These are phyloP conservation scores for Yarrowia bubula DNA, from an alignment of 805 yeast genomes.

Conservation along the genomic window DNA sequence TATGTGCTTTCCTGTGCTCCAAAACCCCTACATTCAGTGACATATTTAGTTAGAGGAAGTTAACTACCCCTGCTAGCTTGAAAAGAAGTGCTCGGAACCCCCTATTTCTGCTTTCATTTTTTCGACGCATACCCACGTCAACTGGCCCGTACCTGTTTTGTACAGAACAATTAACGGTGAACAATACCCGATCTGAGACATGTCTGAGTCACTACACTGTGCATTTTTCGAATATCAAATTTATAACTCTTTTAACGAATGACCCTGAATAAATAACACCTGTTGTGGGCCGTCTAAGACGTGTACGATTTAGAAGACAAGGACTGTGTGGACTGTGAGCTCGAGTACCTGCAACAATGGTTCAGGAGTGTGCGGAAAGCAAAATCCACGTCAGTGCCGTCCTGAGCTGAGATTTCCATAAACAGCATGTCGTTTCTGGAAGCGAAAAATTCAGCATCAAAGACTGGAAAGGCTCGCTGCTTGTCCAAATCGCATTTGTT, in stretches of 20 bases:
- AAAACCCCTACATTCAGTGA: too few species aligned
- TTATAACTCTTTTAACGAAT: not conserved
- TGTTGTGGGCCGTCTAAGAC: not conserved
- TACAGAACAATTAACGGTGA: not conserved
- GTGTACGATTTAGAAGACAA: not conserved
- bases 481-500: slow-evolving; percentile 88
- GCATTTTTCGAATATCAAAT: too few species aligned
- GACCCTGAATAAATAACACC: not conserved
- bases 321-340: slow-evolving; percentile 2
- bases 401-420: slow-evolving; percentile 93
- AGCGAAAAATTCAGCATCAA: slow-evolving; percentile 93
- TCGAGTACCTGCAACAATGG: not conserved
- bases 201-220: not conserved
- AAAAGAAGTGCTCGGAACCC: too few species aligned
- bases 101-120: too few species aligned
- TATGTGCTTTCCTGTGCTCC: too few species aligned
- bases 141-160: too few species aligned
- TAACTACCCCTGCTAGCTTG: too few species aligned
- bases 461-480: slow-evolving; percentile 94
- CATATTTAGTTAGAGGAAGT: too few species aligned
- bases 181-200: not conserved
- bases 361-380: slow-evolving; percentile 50
- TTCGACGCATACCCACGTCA: too few species aligned
- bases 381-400: slow-evolving; percentile 85
- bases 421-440: slow-evolving; percentile 85